Base-by-base conservation (phyloP, 352 stramenopile species). In the Globisporangium takayamanum region DNA sequence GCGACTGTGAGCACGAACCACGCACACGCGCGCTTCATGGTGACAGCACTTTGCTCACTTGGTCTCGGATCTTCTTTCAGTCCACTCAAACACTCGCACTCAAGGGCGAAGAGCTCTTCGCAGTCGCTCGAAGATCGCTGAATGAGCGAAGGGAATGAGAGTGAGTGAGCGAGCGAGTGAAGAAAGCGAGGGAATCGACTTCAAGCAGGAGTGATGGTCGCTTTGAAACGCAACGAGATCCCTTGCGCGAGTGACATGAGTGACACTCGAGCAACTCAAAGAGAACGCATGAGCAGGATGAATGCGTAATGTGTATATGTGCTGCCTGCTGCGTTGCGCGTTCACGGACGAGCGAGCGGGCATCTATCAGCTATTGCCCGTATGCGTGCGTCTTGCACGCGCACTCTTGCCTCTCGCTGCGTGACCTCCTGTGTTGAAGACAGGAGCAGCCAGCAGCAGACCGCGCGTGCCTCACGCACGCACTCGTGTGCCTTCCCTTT, bases 1-100 rank as follows among this genome's bases (percentile, higher is more conserved):
- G 28, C 45, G 30, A 30, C 39, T 14, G 30, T 20, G 5, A 66
- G 42, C 30, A 41, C 53, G 22, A 66, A 53, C 60, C 53, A 53
- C 41, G 33, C 45, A 22, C 44, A 11, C 22, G 53, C 46, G 14
- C n/a, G 48, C 46, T 51, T 60, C 59, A 56, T 64, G 0, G 6
- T 20, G 25, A 8, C 44, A 5, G 8, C 33, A 12, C 33, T 39
- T 12, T 2, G 10, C 33, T 39, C 33, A 12, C 28, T 33, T 33
- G 33, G 6, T 14, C 33, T 39, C 10, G 33, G 33, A 12, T 10
- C 33, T 39, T 39, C 10, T 1, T 12, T 14, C 33, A 39, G 33
- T 39, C 18, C 11, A 52, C 16, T 30, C 42, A 5, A 2, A 1
- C 39, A 22, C 12, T 39, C n/a, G 33, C 33, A 36, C 30, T 36